phyloP scores from a whole-genome alignment of 495 filamentous ascomycete genomes.

The Penicillium turbatum region DNA sequence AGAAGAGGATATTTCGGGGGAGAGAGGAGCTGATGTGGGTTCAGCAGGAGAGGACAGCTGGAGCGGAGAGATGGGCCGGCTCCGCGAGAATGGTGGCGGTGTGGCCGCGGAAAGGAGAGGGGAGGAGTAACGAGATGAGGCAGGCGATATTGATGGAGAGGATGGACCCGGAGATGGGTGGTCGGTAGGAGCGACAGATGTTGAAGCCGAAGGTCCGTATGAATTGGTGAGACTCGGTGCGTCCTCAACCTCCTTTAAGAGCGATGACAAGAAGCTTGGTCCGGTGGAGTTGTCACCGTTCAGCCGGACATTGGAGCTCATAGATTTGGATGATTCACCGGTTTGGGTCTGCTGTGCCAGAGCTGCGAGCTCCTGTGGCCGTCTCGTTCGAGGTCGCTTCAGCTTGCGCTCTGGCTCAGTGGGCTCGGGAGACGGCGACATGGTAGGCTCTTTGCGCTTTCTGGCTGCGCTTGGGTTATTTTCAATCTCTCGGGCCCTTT shows the following conservation, averaged over 20 bases:
- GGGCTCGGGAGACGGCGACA: slow-evolving; percentile 63
- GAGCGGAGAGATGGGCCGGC: slow-evolving; percentile 62
- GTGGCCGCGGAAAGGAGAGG: slow-evolving; percentile 67
- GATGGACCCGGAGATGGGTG: slow-evolving; percentile 54
- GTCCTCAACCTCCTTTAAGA: slow-evolving; percentile 82
- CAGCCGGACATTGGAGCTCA: slow-evolving; percentile 27
- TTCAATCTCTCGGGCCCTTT: slow-evolving; percentile 71
- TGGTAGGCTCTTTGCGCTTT: slow-evolving; percentile 76
- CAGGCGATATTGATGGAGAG: slow-evolving; percentile 71
- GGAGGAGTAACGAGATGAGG: slow-evolving; percentile 60
- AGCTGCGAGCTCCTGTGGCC: slow-evolving; percentile 46
- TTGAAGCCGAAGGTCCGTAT: slow-evolving; percentile 40
- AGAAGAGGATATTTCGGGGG: slow-evolving; percentile 43
- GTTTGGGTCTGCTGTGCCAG: slow-evolving; percentile 41
- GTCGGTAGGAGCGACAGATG: slow-evolving; percentile 42
- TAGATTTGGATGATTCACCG: slow-evolving; percentile 44
- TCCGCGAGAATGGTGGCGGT: slow-evolving; percentile 61
- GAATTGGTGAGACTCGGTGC: slow-evolving; percentile 51
- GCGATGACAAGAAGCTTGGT: slow-evolving; percentile 71
- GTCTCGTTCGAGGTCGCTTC: slow-evolving; percentile 75
- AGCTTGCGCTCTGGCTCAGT: slow-evolving; percentile 67
- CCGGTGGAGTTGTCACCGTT: slow-evolving; percentile 37
- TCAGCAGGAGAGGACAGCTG: slow-evolving; percentile 62
- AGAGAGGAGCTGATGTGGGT: slow-evolving; percentile 58
- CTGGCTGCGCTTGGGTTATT: slow-evolving; percentile 47